Conservation (phyloP, 768 basidiomycete genomes). For the Suillus weaverae region DNA sequence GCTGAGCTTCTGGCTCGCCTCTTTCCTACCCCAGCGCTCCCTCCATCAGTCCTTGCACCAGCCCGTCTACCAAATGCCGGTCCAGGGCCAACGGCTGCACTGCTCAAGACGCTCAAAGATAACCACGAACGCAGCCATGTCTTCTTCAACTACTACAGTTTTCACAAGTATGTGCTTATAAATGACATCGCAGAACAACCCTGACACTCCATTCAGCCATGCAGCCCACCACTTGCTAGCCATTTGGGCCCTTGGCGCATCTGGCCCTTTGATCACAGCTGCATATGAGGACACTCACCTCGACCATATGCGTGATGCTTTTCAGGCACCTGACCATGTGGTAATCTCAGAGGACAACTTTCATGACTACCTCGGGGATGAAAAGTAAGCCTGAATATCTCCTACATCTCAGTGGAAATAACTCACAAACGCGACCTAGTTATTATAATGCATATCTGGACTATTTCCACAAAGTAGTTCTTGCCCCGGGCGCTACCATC, state of each 20-base stretch:
- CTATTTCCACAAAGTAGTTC: conserved; percentile 31
- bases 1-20: conserved; percentile 26
- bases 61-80: conserved; percentile 35
- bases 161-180: conserved; percentile 30
- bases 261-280: conserved; percentile 39
- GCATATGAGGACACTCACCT: conserved; percentile 43
- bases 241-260: conserved; percentile 60
- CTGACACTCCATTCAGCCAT: conserved; percentile 40
- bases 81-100: conserved; percentile 38
- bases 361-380: conserved; percentile 29
- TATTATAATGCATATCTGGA: conserved; percentile 34
- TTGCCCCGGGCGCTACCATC: conserved; percentile 30
- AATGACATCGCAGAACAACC: neutral
- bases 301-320: conserved; percentile 37
- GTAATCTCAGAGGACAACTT: conserved; percentile 26
- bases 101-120: conserved; percentile 44
- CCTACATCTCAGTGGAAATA: neutral
- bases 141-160: conserved; percentile 46
- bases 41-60: conserved; percentile 36
- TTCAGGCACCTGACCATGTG: conserved; percentile 23
- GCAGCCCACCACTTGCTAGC: conserved; percentile 57
- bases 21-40: conserved; percentile 31
- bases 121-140: conserved; percentile 56
- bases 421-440: conserved; percentile 13
- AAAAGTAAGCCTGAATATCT: conserved; percentile 24